Evolutionary conservation across 371 early-diverging fungal genomes (phyloP), one percentile per base, ranked within the genome.

Genomic region (Mucor sp.): DNA sequence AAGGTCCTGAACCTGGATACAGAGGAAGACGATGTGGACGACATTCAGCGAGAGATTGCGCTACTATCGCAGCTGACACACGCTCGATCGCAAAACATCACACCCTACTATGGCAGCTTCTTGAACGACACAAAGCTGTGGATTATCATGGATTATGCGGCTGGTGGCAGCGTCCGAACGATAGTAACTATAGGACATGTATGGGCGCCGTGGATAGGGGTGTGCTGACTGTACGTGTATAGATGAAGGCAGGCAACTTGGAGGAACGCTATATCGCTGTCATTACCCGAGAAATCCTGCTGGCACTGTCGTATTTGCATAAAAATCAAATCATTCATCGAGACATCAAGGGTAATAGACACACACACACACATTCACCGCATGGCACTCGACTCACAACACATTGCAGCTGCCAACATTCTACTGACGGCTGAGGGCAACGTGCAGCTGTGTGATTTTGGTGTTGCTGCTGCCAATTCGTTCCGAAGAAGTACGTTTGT

Each of bases 141-240:
- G 98, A 93, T 99, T 67, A 90, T 98, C 63, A 97, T 99, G 97
- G 98, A 97, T 67, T 97, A 93, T 85, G 97, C 97, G 4, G 95
- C 91, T 6, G 98, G 96, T 41, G 98, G 98, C 15, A 96, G 95
- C 65, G 87, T 99, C 57, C 81, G 95, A 67, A 84, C 85, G 4
- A 80, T 95, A 67, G 94, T 94, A 88, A 77, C 85, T 27, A 44
- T 6, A 9, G 12, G 37, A 30, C 37, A 35, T 12, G 6, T 11
- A 37, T 28, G 19, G 17, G 19, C 58, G n/a, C 6, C 58, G 61
- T n/a, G 41, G 57, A 32, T 7, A 37, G 50, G 7, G 41, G 60
- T 9, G 9, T 30, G 19, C 62, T 32, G 30, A 56, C 15, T 35
- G 41, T 30, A 28, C 25, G 23, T 28, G 48, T 19, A 4, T 69